A percentile compares a stretch with the other conserved stretches of the same genome.
phyloP scores from a whole-genome alignment of 345 rosid genomes.

The Passiflora organensis region DNA sequence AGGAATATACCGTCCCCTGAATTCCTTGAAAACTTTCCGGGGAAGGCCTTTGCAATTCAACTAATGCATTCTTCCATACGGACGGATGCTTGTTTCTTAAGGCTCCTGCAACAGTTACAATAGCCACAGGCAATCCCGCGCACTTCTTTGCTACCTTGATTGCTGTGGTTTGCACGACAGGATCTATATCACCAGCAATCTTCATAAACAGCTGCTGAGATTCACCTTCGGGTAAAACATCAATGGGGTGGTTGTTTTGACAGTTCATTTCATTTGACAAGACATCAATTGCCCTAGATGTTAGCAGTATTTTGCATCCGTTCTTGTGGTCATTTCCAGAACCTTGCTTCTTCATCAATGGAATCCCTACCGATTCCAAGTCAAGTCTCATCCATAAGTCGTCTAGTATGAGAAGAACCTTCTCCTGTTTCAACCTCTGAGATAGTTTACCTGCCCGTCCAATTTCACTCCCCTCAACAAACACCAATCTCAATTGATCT shows the following conservation, averaged over 20 bases:
- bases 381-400: conserved; percentile 24
- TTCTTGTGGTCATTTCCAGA: too few relatives aligned
- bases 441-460: too few relatives aligned
- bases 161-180: not conserved
- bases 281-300: conserved; percentile 13
- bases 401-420: conserved; percentile 32
- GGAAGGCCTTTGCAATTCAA: not conserved
- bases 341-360: conserved; percentile 8
- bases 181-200: not conserved
- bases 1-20: not conserved
- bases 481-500: conserved; percentile 1
- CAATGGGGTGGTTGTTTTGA: not conserved
- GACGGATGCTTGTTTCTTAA: not conserved
- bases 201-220: conserved; percentile 22
- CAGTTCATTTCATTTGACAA: conserved; percentile 10
- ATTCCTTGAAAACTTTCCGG: not conserved
- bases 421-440: too few relatives aligned
- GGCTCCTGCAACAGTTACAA: conserved; percentile 2
- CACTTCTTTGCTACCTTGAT: conserved; percentile 11
- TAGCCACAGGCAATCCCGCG: conserved; percentile 19
- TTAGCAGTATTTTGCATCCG: conserved; percentile 30
- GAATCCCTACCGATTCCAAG: conserved; percentile 22
- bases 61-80: conserved; percentile 15
- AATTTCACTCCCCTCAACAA: conserved; percentile 4
- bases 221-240: conserved; percentile 11